Base-by-base conservation (phyloP, 192 early-diverging fungal genomes). In the Podila minutissima region DNA sequence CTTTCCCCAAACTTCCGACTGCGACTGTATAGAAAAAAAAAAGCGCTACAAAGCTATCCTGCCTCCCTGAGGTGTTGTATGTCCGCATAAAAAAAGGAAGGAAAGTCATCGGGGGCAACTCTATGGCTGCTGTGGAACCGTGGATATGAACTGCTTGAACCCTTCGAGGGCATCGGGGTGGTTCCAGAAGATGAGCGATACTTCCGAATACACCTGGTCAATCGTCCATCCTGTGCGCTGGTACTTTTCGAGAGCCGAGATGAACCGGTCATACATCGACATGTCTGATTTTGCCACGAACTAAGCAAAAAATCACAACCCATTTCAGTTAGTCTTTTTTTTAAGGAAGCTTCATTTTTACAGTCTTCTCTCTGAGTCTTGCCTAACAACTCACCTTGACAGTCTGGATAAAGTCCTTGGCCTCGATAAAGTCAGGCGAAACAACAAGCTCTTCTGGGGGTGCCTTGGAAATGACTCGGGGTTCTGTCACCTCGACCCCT, bases 161-260 rank as follows among this genome's bases (percentile, higher is more conserved):
- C 77, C 77, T 61, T 62, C 69, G 15, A 81, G 37, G 17, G 66
- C 66, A 57, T 81, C 77, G 17, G 77, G 77, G 57, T 81, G 70
- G 63, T 81, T 81, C 77, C 77, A 81, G 29, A 81, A 81, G 63
- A 81, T 81, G 38, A 81, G 77, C 19, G 77, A 81, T 7, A 81
- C 77, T 38, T 81, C 77, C 57, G 77, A 81, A 64, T 81, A 81
- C 3, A 81, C 77, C 77, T 81, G 77, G 48, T 81, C 77, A 65
- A 81, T 68, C 5, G 77, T 81, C 77, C 77, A 81, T 50, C 77
- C 77, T 24, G n/a, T 81, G 24, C 62, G 35, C 38, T 81, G 77
- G 22, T 81, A 81, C 67, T 81, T 81, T 63, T 81, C 77, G 53
- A 81, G 46, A 2, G 77, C 77, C 55, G 67, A 73, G 26, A 81